Evolutionary conservation across 2,329 filamentous ascomycete species (phyloP), one percentile per base, ranked within the genome.

Genomic region (Trichophyton benhamiae): DNA sequence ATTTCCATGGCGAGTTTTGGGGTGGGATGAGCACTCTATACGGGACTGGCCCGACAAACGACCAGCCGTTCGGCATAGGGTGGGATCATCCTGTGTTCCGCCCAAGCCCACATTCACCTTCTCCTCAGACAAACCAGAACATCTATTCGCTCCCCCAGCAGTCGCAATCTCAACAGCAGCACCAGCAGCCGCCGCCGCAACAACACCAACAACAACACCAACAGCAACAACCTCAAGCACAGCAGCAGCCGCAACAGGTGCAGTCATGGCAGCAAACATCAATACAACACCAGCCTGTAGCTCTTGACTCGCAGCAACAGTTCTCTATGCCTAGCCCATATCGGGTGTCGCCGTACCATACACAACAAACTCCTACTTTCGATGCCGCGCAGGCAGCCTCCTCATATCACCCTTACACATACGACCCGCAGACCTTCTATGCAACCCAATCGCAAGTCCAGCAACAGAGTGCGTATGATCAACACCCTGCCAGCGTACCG

Each of bases 61-160:
- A 68, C 38, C 69, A 70, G 61, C 68, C 69, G 2, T 63, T 73
- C 63, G 71, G 70, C 1, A 74, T 75, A 7, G 65, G 65, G 38
- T 75, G 72, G 73, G 72, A 75, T 58, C 70, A 71, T 64, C 71
- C 69, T n/a, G 68, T 72, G 11, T 72, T 72, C 59, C 71, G 67
- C 60, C 61, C 64, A 58, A 64, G 55, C 55, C 70, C 69, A 41
- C 69, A 71, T 42, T 62, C 69, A 44, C 67, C 68, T 17, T 69
- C 68, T 55, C 63, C 67, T 42, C 67, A 70, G 61, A 65, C 64
- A 53, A 63, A 52, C 20, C 66, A 66, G 46, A 65, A 63, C 25
- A 67, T 63, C 49, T 66, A 70, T n/a, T 46, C 70, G 25, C 64
- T 64, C 0, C 60, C 65, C 7, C 67, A 66, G 33, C 62, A 58